Base-by-base conservation (phyloP, 2,329 filamentous ascomycete genomes). In the Aspergillus caelatus region DNA sequence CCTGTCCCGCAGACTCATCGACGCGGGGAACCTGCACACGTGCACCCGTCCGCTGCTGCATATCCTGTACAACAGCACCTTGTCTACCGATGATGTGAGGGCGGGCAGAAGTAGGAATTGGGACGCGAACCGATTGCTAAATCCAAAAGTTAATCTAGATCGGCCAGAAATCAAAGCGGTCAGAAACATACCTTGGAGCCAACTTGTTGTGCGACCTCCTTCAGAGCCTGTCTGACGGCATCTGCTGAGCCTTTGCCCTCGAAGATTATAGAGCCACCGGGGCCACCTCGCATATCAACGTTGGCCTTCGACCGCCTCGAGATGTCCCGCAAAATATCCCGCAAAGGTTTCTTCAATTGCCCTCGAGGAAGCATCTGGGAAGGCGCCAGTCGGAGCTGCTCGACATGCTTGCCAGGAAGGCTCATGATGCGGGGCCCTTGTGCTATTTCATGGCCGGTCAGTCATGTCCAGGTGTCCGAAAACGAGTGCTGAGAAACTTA, bases 51-150 rank as follows among this genome's bases (percentile, higher is more conserved):
- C 91, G 90, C 78, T 94, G 92, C 80, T 94, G 92, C 59, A 99
- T 89, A 54, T 90, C 87, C 81, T 96, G 94, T 77, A 99, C 96
- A 65, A 91, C 94, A 30, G 92, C 87, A 63, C 96, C 96, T 75
- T 91, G 89, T 75, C 92, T 93, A 71, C 95, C 96, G 76, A 99
- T 98, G 78, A 99, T 94, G 78, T 94, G 91, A 59, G 94, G 88
- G 65, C 93, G 89, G 26, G 93, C 88, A 45, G 93, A 94, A 56
- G 90, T 86, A 58, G 94, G 95, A 68, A 99, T 90, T 2, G 91
- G 85, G 56, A 98, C 88, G 68, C 88, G 90, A 74, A 92, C 84
- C 58, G 85, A 85, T 83, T 89, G 86, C 86, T 89, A 67, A 23
- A 58, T 19, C 16, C 32, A 59, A 63, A 53, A 61, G 58, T 65